These are phyloP conservation scores for Aquanectria penicillioides DNA, from an alignment of 2,329 filamentous ascomycete species.

Conservation along the genomic window DNA sequence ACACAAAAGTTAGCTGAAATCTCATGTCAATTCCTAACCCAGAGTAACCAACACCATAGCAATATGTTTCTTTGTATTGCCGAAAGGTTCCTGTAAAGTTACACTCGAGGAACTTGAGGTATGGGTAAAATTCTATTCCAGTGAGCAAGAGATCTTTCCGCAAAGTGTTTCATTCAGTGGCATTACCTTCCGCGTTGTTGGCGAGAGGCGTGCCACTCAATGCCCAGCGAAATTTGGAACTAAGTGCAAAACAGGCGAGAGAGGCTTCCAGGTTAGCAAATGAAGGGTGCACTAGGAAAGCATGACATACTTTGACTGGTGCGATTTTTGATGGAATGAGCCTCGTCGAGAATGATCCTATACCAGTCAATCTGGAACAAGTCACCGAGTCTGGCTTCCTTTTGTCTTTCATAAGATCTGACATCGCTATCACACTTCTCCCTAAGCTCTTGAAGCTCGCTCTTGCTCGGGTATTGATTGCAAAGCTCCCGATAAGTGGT, in stretches of 20 bases:
- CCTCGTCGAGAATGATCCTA: constrained; percentile 67
- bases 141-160: too few species aligned
- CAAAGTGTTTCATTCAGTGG: neutral
- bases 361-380: constrained; percentile 53
- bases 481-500: constrained; percentile 43
- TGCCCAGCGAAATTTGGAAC: constrained; percentile 46
- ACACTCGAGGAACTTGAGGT: constrained; percentile 46
- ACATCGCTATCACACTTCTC: neutral
- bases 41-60: constrained; percentile 24
- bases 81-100: constrained; percentile 1
- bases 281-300: accelerated
- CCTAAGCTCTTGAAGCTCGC: neutral
- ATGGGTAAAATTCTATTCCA: constrained; percentile 50
- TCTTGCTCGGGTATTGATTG: constrained; percentile 22
- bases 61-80: constrained; percentile 30
- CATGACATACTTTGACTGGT: constrained; percentile 40
- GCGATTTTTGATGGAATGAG: constrained; percentile 64
- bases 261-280: constrained; percentile 27
- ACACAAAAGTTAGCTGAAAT: neutral
- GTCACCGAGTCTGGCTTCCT: constrained; percentile 51
- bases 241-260: constrained; percentile 38
- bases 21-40: neutral
- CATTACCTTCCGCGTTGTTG: constrained; percentile 44
- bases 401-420: constrained; percentile 38
- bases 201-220: constrained; percentile 50